Percentiles rank a stretch among this genome's conserved stretches.
Evolutionary conservation across 768 basidiomycete genomes (phyloP).

Genomic region (Clavaria fumosa): DNA sequence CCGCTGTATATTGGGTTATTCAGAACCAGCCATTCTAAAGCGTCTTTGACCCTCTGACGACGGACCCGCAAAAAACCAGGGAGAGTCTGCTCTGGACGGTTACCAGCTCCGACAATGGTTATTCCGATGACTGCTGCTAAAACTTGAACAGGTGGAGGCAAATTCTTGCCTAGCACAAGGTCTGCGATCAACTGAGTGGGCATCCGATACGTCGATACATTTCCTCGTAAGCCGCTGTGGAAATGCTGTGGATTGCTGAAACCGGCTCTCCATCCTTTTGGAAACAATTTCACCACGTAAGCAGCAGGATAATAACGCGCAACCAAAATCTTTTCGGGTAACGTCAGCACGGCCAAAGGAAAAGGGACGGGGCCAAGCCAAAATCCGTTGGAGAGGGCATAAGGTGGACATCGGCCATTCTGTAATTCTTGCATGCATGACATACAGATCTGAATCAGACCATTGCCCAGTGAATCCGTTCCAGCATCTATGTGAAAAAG

Average conservation of each 20-base stretch:
- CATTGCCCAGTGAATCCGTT: too few species aligned
- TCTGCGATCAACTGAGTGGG: constrained; percentile 13
- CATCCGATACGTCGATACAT: constrained; percentile 19
- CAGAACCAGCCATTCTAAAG: constrained; percentile 22
- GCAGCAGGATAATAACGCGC: constrained; percentile 14
- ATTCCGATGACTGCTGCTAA: constrained; percentile 21
- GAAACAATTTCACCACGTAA: constrained; percentile 18
- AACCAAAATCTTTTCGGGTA: constrained; percentile 20
- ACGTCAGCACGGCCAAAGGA: constrained; percentile 12
- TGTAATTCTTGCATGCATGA: too few species aligned
- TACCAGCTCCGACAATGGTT: constrained; percentile 21
- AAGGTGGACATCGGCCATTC: too few species aligned
- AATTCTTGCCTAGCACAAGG: constrained; percentile 21
- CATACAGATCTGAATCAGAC: too few species aligned
- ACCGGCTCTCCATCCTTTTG: constrained; percentile 9
- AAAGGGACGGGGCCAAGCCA: constrained; percentile 21
- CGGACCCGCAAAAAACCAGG: constrained; percentile 20
- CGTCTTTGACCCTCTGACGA: constrained; percentile 14
- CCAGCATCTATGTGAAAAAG: too few species aligned
- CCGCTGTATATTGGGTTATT: constrained; percentile 21
- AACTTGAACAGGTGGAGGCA: constrained; percentile 17
- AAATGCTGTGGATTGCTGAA: constrained; percentile 7
- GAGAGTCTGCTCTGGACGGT: constrained; percentile 17
- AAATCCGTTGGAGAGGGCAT: constrained; percentile 18
- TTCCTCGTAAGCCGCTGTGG: constrained; percentile 21